Conservation (phyloP, 768 basidiomycete species). For the Paxillus ammoniavirescens region DNA sequence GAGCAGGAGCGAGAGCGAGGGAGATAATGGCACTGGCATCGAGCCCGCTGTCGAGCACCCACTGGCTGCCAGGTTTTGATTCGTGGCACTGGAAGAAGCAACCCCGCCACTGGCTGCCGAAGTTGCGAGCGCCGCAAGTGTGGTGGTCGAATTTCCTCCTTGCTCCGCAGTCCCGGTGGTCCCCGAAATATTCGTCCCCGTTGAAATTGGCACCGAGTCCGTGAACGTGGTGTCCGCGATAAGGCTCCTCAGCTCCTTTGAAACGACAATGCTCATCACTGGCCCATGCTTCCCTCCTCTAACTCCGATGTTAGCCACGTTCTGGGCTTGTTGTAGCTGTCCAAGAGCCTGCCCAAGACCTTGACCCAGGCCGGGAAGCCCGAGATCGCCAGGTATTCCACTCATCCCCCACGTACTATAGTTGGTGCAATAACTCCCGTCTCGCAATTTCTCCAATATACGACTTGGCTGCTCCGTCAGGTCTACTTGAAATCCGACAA, state of each 20-base stretch:
- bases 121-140: slow-evolving; percentile 21
- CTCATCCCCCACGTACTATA: slow-evolving; percentile 34
- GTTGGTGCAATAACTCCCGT: slow-evolving; percentile 76
- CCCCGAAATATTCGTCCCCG: slow-evolving; percentile 35
- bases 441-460: slow-evolving; percentile 74
- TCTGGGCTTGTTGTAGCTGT: slow-evolving; percentile 16
- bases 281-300: slow-evolving; percentile 25
- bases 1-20: slow-evolving; percentile 40
- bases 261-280: slow-evolving; percentile 38
- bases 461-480: slow-evolving; percentile 82
- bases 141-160: slow-evolving; percentile 3
- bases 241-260: slow-evolving; percentile 51
- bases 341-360: background rate
- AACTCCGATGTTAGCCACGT: slow-evolving; percentile 17
- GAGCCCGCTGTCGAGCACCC: slow-evolving; percentile 22
- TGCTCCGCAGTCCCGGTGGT: slow-evolving; percentile 17
- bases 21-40: slow-evolving; percentile 47
- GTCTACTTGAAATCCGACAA: slow-evolving; percentile 96
- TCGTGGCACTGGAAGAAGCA: slow-evolving; percentile 15
- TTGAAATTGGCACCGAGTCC: slow-evolving; percentile 45
- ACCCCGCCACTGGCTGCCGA: slow-evolving; percentile 3
- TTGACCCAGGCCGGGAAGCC: background rate
- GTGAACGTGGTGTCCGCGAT: slow-evolving; percentile 49
- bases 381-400: background rate
- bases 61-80: background rate